Percentiles rank a stretch among this genome's conserved stretches.
phyloP scores from a whole-genome alignment of 805 yeast genomes.

The Cyberlindnera suaveolens region DNA sequence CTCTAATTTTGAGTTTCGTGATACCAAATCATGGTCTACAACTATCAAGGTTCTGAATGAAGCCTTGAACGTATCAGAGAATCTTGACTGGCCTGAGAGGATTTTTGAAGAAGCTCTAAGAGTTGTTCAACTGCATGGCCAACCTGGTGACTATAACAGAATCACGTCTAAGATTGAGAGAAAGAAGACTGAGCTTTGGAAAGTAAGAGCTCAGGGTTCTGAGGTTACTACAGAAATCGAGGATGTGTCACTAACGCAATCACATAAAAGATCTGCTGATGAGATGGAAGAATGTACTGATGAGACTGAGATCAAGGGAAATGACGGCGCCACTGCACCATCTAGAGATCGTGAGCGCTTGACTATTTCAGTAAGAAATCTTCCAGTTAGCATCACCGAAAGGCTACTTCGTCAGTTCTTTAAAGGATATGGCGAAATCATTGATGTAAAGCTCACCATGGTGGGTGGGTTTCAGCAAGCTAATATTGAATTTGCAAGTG shows the following conservation, averaged over 20 bases:
- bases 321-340: slow-evolving; percentile 3
- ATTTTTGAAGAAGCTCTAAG: slow-evolving; percentile 38
- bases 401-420: slow-evolving; percentile 38
- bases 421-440: slow-evolving; percentile 53
- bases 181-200: slow-evolving; percentile 11
- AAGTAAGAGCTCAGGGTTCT: slow-evolving; percentile 6
- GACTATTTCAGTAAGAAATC: slow-evolving; percentile 46
- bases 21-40: slow-evolving; percentile 11
- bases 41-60: slow-evolving; percentile 22
- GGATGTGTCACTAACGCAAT: not conserved
- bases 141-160: slow-evolving; percentile 16
- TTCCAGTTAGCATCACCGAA: slow-evolving; percentile 37
- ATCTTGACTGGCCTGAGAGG: slow-evolving; percentile 46
- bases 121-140: slow-evolving; percentile 32
- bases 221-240: slow-evolving; percentile 2
- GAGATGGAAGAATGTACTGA: slow-evolving; percentile 3
- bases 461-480: slow-evolving; percentile 31
- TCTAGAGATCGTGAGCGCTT: slow-evolving; percentile 53
- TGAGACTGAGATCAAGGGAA: not conserved
- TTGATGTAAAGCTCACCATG: slow-evolving; percentile 26
- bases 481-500: slow-evolving; percentile 49
- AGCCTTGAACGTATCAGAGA: slow-evolving; percentile 25
- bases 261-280: slow-evolving; percentile 9
- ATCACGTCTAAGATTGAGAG: slow-evolving; percentile 25
- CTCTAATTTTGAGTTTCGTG: slow-evolving; percentile 32